A percentile compares a stretch with the other conserved stretches of the same genome.
phyloP scores from a whole-genome alignment of 164 flowering plant species.

The Sextonia rubra region DNA sequence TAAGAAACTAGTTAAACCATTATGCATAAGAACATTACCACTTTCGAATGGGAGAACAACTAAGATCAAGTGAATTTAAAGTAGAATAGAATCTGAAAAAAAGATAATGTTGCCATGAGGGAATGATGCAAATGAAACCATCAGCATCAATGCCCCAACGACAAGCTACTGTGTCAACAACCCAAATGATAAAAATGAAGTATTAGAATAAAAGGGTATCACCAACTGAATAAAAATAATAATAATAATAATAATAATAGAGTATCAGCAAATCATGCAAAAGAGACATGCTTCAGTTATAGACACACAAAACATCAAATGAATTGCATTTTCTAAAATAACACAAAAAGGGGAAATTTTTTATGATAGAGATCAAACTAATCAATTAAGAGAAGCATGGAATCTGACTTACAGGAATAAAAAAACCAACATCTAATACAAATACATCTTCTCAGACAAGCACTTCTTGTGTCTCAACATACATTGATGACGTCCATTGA shows the following conservation, averaged over 20 bases:
- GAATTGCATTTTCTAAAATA: too few relatives aligned
- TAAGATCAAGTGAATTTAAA: neutral
- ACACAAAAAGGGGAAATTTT: too few relatives aligned
- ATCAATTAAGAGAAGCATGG: neutral
- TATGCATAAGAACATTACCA: neutral
- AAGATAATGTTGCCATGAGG: neutral
- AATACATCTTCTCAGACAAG: neutral
- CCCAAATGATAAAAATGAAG: neutral
- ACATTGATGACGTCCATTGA: slow-evolving; percentile 81
- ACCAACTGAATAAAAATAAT: too few relatives aligned
- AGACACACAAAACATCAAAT: too few relatives aligned
- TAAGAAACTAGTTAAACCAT: neutral
- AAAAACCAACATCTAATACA: neutral
- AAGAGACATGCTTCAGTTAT: neutral
- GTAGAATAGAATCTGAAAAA: neutral
- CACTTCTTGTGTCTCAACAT: slow-evolving; percentile 17
- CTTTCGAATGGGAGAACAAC: neutral
- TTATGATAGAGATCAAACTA: too few relatives aligned
- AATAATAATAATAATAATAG: neutral
- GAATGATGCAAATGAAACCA: neutral
- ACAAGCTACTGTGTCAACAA: neutral
- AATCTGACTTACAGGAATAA: neutral
- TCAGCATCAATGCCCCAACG: neutral
- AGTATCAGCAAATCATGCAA: neutral
- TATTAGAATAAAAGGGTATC: neutral